Conservation (phyloP, 495 filamentous ascomycete genomes). For the Penicillium cosmopolitanum region DNA sequence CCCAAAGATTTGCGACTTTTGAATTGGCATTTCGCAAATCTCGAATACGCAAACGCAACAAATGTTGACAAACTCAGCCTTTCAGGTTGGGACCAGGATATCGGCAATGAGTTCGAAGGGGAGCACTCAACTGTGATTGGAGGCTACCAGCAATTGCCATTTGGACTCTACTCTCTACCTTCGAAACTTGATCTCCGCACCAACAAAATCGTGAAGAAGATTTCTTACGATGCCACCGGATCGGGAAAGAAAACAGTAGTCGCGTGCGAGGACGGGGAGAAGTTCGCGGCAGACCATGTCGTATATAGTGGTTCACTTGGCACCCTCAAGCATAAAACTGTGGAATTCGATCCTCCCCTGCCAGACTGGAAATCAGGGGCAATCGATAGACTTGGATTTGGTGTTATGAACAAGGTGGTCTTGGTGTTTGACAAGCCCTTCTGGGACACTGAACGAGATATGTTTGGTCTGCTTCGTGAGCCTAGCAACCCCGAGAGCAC, state of each 20-base stretch:
- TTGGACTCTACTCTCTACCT: slow-evolving; percentile 76
- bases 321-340: slow-evolving; percentile 75
- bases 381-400: slow-evolving; percentile 89
- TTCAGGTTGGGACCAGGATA: slow-evolving; percentile 93
- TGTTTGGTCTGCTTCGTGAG: slow-evolving; percentile 88
- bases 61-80: slow-evolving; percentile 87
- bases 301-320: slow-evolving; percentile 89
- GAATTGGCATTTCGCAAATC: slow-evolving; percentile 98
- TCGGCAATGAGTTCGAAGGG: slow-evolving; percentile 96
- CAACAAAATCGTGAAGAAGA: slow-evolving; percentile 66
- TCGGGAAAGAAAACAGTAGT: slow-evolving; percentile 56
- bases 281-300: slow-evolving; percentile 79
- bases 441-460: slow-evolving; percentile 90
- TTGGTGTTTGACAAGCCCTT: slow-evolving; percentile 88
- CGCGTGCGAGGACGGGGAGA: slow-evolving; percentile 77
- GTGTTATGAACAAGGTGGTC: slow-evolving; percentile 92
- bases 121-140: slow-evolving; percentile 90
- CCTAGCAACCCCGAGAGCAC: slow-evolving; percentile 58
- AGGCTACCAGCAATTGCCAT: slow-evolving; percentile 88
- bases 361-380: slow-evolving; percentile 82
- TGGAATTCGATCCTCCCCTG: slow-evolving; percentile 81
- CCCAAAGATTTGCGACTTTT: slow-evolving; percentile 86
- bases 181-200: slow-evolving; percentile 78
- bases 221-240: slow-evolving; percentile 63
- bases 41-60: slow-evolving; percentile 94